Base-by-base conservation (phyloP, 1,139 yeast species). In the Geotrichum fermentans region DNA sequence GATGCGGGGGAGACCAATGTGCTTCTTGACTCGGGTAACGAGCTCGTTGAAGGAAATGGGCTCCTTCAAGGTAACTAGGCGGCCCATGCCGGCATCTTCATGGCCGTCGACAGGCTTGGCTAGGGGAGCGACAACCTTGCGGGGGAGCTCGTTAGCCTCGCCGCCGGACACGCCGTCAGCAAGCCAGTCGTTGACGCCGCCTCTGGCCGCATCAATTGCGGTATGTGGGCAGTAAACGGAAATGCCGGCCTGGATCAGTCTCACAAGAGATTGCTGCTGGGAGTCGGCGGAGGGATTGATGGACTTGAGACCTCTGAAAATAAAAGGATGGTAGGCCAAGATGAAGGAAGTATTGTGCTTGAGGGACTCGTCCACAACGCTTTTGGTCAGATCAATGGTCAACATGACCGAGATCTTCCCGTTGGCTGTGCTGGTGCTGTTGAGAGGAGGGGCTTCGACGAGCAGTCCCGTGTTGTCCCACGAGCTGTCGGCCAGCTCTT, bases 391-490 rank as follows among this genome's bases (percentile, higher is more conserved):
- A 61, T 92, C 99, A 46, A 92, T 79, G 0, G 98, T 79, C 45
- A 92, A 70, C 26, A 92, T 69, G 2, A 92, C 74, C 43, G 73
- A 73, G 53, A 74, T 58, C 46, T 64, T 60, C 36, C 52, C 52
- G 22, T 56, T 47, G 18, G 51, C 45, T 18, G 43, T 3, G 42
- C 51, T 38, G 22, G 52, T 2, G 51, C 50, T 49, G 8, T 61
- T 60, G 0, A 61, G 53, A 7, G 63, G 51, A 2, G 79, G 69
- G 1, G 83, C 68, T 61, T 88, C 96, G 7, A 92, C 83, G 39
- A 92, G 68, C 49, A 90, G 71, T 0, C 97, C 97, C 0, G 96
- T 88, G 63, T 90, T 90, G 64, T 92, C 98, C 97, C 97, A 92
- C 1, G 90, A 66, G 39, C 74, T 73, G 59, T 90, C 97, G 0